A percentile compares a stretch with the other conserved stretches of the same genome.
Evolutionary conservation across 257 asterid species (phyloP).

Genomic region (Verbena officinalis): DNA sequence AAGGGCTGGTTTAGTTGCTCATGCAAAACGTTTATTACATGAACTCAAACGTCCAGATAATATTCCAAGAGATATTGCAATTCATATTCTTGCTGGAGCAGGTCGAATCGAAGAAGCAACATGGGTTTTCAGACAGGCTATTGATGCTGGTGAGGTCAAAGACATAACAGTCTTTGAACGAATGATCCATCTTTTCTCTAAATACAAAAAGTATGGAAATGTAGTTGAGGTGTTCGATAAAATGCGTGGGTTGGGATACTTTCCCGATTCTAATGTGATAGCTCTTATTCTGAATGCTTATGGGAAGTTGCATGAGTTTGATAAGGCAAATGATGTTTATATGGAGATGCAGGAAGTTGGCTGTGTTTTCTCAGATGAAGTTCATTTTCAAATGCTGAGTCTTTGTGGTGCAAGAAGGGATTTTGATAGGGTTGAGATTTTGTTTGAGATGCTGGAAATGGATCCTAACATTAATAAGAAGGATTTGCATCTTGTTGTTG

Average conservation of each 20-base stretch:
- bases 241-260: constrained; percentile 73
- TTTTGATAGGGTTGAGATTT: constrained; percentile 59
- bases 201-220: constrained; percentile 63
- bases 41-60: constrained; percentile 88
- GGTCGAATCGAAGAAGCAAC: constrained; percentile 95
- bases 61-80: constrained; percentile 84
- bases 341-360: constrained; percentile 78
- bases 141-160: constrained; percentile 77
- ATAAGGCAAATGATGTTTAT: constrained; percentile 63
- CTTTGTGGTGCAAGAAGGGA: constrained; percentile 68
- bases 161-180: constrained; percentile 65
- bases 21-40: constrained; percentile 75
- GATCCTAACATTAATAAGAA: constrained; percentile 78
- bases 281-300: constrained; percentile 78
- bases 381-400: constrained; percentile 92
- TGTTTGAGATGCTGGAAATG: constrained; percentile 54
- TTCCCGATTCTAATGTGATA: constrained; percentile 65
- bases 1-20: constrained; percentile 87
- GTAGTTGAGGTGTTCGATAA: constrained; percentile 81
- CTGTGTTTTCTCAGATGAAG: constrained; percentile 71
- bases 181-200: constrained; percentile 74
- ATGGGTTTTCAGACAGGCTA: constrained; percentile 87
- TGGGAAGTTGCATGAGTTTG: constrained; percentile 73
- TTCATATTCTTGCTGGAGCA: constrained; percentile 76
- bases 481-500: constrained; percentile 80